phyloP scores from a whole-genome alignment of 2,329 filamentous ascomycete species.

The Aspergillus sojae region DNA sequence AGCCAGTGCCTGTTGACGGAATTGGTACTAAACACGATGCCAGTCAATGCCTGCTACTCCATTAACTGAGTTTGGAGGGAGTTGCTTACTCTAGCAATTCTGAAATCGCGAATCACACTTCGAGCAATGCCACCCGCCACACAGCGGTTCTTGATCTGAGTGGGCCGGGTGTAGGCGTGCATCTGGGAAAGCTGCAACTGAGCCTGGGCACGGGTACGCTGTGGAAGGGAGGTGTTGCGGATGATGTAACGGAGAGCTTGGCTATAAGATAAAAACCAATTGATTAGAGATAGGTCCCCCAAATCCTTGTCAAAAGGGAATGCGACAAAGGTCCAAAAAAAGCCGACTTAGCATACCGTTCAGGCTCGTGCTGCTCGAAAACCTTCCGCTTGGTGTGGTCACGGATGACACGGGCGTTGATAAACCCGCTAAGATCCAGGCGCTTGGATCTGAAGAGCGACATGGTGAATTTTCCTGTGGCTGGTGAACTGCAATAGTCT shows the following conservation, averaged over 20 bases:
- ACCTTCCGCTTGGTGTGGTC: slow-evolving; percentile 97
- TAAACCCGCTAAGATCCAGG: slow-evolving; percentile 83
- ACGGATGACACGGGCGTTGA: slow-evolving; percentile 84
- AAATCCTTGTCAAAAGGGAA: background rate
- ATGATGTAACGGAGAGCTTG: slow-evolving; percentile 93
- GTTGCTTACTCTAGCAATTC: slow-evolving; percentile 80
- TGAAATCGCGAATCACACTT: slow-evolving; percentile 91
- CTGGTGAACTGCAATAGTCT: background rate
- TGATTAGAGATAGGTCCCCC: background rate
- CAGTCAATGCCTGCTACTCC: slow-evolving; percentile 12
- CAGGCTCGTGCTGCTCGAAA: slow-evolving; percentile 81
- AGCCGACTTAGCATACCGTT: slow-evolving; percentile 63
- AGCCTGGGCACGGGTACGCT: slow-evolving; percentile 82
- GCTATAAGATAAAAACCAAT: slow-evolving; percentile 49
- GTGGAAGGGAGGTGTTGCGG: slow-evolving; percentile 84
- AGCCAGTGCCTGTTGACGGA: slow-evolving; percentile 82
- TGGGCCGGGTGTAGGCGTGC: slow-evolving; percentile 92
- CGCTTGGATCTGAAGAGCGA: slow-evolving; percentile 88
- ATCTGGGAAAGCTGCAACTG: slow-evolving; percentile 92
- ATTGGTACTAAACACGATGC: slow-evolving; percentile 71
- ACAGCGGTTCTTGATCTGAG: slow-evolving; percentile 93
- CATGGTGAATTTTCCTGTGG: slow-evolving; percentile 54
- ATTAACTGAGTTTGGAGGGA: background rate
- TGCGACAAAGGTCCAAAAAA: slow-evolving; percentile 1
- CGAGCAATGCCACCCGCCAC: slow-evolving; percentile 86